Evolutionary conservation across 331 rosid species (phyloP).

Genomic region (Acacia pycnantha): DNA sequence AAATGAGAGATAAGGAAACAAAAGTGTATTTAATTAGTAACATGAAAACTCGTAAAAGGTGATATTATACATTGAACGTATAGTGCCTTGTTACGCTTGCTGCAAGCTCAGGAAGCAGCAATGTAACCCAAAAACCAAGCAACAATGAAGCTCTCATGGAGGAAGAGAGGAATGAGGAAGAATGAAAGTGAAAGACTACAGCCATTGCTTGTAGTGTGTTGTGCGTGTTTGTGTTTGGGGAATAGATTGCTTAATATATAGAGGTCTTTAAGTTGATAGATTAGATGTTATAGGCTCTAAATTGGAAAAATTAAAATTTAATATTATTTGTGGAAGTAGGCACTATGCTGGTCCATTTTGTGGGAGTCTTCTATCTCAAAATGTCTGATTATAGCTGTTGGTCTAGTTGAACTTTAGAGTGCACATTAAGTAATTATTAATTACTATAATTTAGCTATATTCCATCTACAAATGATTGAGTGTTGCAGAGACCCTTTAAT

Average conservation of each 20-base stretch:
- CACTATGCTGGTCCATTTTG: conserved; percentile 7
- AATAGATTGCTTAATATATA: background rate
- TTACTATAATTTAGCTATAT: conserved; percentile 1
- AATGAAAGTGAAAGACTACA: conserved; percentile 10
- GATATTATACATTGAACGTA: conserved; percentile 67
- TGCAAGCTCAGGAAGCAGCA: conserved; percentile 46
- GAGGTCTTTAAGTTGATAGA: background rate
- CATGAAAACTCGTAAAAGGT: conserved; percentile 19
- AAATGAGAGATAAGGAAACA: background rate
- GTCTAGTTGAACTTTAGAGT: conserved; percentile 88
- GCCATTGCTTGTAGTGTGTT: conserved; percentile 35
- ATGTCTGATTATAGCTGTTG: conserved; percentile 43
- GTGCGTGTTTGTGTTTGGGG: conserved; percentile 10
- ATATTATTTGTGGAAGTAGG: background rate
- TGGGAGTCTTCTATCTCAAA: conserved; percentile 9
- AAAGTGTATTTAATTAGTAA: background rate
- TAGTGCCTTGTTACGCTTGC: conserved; percentile 64
- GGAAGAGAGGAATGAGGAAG: conserved; percentile 21
- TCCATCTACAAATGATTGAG: conserved; percentile 15
- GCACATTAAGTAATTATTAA: conserved; percentile 50
- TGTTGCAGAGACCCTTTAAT: conserved; percentile 11
- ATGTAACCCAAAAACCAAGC: conserved; percentile 35
- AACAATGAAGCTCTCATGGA: conserved; percentile 1
- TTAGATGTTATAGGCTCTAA: background rate
- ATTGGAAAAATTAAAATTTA: background rate